These are phyloP conservation scores for Cupressus sempervirens DNA, from an alignment of 75 land plant species.

Conservation along the genomic window DNA sequence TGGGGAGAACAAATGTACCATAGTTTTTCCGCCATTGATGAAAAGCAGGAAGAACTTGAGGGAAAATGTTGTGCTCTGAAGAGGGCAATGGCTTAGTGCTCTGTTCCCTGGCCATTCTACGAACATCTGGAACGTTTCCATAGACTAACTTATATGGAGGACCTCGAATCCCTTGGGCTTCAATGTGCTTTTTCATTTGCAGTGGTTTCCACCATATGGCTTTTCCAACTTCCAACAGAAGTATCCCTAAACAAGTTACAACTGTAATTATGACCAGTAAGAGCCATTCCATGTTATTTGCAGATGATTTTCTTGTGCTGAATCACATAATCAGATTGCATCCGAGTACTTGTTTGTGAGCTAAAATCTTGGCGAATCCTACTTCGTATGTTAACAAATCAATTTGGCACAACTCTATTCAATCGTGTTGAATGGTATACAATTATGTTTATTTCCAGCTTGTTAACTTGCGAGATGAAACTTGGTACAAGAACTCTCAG, in stretches of 20 bases:
- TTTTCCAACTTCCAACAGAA: background rate
- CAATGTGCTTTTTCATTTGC: background rate
- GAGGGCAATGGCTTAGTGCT: conserved; percentile 11
- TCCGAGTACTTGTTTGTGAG: too few relatives aligned
- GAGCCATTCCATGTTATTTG: background rate
- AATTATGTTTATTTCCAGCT: too few relatives aligned
- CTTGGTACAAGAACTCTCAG: too few relatives aligned
- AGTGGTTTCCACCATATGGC: conserved; percentile 3
- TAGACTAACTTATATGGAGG: conserved; percentile 9
- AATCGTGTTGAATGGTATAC: too few relatives aligned
- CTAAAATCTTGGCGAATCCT: too few relatives aligned
- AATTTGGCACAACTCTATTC: too few relatives aligned
- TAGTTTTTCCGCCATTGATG: conserved; percentile 13
- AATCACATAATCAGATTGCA: too few relatives aligned
- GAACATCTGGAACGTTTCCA: conserved; percentile 35
- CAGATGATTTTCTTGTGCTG: too few relatives aligned
- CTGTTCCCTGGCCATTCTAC: conserved; percentile 5
- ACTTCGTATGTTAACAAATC: too few relatives aligned
- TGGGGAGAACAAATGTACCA: conserved; percentile 15
- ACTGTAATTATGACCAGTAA: background rate
- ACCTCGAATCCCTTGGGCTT: background rate
- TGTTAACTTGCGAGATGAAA: too few relatives aligned
- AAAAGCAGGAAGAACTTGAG: conserved; percentile 32
- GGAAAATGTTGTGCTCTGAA: conserved; percentile 12
- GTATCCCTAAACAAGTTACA: background rate